Evolutionary conservation across 257 asterid genomes (phyloP).

Genomic region (Salvia hispanica): DNA sequence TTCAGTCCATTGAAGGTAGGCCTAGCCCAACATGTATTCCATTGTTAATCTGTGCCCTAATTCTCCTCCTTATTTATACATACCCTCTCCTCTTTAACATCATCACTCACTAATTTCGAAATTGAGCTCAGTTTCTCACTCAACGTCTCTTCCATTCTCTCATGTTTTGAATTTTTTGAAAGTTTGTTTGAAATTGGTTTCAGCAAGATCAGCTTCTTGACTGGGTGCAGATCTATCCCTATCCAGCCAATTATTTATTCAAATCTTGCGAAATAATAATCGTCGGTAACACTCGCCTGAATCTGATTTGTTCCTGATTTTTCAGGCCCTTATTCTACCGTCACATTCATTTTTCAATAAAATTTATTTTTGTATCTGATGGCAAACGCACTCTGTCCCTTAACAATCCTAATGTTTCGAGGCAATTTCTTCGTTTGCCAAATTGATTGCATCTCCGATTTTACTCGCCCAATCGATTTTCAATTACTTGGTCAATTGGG

Average conservation of each 20-base stretch:
- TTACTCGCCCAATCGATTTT: slow-evolving; percentile 42
- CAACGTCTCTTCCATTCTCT: not conserved
- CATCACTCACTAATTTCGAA: not conserved
- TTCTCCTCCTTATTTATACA: not conserved
- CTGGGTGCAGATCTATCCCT: slow-evolving; percentile 40
- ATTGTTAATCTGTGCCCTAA: slow-evolving; percentile 3
- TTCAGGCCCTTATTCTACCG: slow-evolving; percentile 54
- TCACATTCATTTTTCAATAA: not conserved
- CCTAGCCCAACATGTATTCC: not conserved
- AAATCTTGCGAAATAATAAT: slow-evolving; percentile 54
- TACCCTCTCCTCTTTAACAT: not conserved
- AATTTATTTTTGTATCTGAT: not conserved
- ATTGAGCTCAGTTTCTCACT: not conserved
- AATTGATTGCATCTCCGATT: slow-evolving; percentile 38
- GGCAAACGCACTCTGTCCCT: slow-evolving; percentile 72
- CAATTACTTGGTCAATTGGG: slow-evolving; percentile 33
- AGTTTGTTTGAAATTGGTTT: not conserved
- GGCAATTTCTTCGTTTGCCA: slow-evolving; percentile 71
- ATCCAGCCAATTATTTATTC: slow-evolving; percentile 43
- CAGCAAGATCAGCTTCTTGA: slow-evolving; percentile 73
- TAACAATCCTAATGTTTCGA: slow-evolving; percentile 41
- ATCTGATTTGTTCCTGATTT: slow-evolving; percentile 42
- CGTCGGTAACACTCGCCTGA: slow-evolving; percentile 59
- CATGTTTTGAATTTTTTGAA: not conserved
- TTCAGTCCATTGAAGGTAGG: not conserved